Base-by-base conservation (phyloP, 805 yeast genomes). In the Hanseniaspora occidentalis region DNA sequence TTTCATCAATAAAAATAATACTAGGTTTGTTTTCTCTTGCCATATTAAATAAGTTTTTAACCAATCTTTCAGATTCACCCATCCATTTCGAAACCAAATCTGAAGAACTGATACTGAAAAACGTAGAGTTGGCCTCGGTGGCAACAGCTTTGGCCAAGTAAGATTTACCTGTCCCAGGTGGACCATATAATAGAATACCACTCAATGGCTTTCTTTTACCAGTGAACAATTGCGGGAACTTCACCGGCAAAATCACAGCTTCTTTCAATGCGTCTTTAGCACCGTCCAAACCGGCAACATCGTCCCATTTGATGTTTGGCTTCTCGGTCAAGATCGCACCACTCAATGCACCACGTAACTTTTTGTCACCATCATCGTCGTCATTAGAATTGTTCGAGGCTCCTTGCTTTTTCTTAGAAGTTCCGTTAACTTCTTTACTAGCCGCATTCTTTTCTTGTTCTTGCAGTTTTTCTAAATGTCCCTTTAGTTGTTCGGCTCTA, bases 101-200 rank as follows among this genome's bases (percentile, higher is more conserved):
- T 11, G 95, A 83, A 0, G 96, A 85, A n/a, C 94, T 81, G 1
- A 92, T 95, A 2, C 95, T 83, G 62, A 92, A 92, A 52, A 92
- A 92, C 0, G 98, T 92, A 0, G 96, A 84, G 58, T 89, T 86
- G 38, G 97, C 96, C 54, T 92, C 98, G 0, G 98, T 92, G 20
- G 98, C 98, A 7, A 92, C 97, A 0, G 98, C 98, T 58, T 92
- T 92, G 9, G 98, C 98, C 44, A 92, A 66, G 55, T 79, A 92
- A 2, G 97, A 89, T 56, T 92, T 92, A 69, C 98, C 98, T 0
- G 98, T 92, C 53, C 98, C 98, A 2, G 98, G 98, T 17, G 94
- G 94, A 0, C 94, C 94, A 53, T 83, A 84, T 18, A 92, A 64
- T 37, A 92, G 61, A 36, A 92, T 89, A 35, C 98, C 98, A 5